Evolutionary conservation across 768 basidiomycete genomes (phyloP), one percentile per base, ranked within the genome.

Genomic region (Cantharellus anzutake): DNA sequence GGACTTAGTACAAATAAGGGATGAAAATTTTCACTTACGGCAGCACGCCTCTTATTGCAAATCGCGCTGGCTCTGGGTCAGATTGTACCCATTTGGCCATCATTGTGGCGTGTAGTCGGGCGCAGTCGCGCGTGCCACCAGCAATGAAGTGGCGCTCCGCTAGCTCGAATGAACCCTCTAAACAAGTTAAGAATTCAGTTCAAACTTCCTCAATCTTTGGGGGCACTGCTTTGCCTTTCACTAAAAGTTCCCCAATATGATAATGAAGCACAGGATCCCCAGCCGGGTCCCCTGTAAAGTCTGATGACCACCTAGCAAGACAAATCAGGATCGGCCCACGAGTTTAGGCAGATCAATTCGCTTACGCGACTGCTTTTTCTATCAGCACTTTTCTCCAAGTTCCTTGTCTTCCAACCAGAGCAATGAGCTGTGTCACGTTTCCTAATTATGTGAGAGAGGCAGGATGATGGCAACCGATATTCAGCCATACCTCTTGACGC

Each of bases 311-410:
- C 51, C 92, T 94, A 66, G 35, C 11, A 55, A 11, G 14, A 11
- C 52, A 37, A 55, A 11, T 11, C 14, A 55, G 35, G 35, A 11
- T 14, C 34, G 39, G 2, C n/a, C 42, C 59, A 60, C 51, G 37
- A 64, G n/a, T 48, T 11, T 55, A 16, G 39, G 4, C 3, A 59
- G 16, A 59, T 56, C 58, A 39, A 57, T 48, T 20, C 2, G 75
- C 83, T 67, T 69, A 93, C 91, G 83, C 78, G 67, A 97, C 75
- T 7, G 87, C 73, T 68, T 80, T 84, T 66, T 92, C 88, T 42
- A 90, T 84, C 57, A 92, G 72, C 0, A 86, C 90, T 73, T 91
- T 93, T 61, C 93, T 75, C 96, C 94, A 99, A 40, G 82, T 67
- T 7, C 89, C 92, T 11, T 75, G 71, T 0, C 86, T 66, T 2